phyloP scores from a whole-genome alignment of 2,329 filamentous ascomycete species.

The Arthroderma uncinatum region DNA sequence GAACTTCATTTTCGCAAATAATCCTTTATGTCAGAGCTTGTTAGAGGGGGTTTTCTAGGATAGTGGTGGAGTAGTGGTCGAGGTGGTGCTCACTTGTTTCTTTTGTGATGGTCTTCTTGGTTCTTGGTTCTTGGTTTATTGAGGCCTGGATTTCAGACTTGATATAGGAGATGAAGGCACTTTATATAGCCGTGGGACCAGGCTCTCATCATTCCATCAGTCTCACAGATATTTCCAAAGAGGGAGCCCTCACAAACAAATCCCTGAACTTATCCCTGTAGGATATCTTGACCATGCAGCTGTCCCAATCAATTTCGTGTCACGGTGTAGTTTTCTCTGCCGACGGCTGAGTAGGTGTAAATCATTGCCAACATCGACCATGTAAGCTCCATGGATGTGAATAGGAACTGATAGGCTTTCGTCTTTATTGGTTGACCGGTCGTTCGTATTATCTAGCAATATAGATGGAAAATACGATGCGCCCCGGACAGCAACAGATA shows the following conservation, averaged over 20 bases:
- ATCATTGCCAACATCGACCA: not conserved
- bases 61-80: not conserved
- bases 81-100: not conserved
- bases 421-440: not conserved
- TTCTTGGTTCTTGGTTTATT: no score
- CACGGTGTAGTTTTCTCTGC: not conserved
- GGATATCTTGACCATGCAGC: not conserved
- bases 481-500: not conserved
- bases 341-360: not conserved
- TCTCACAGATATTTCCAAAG: not conserved
- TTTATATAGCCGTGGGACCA: not conserved
- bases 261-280: not conserved
- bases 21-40: not conserved
- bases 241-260: not conserved
- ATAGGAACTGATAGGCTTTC: not conserved
- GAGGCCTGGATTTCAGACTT: not conserved
- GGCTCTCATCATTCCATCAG: not conserved
- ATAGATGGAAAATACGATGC: not conserved
- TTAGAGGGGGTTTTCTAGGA: not conserved
- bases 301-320: not conserved
- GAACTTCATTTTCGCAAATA: constrained; percentile 2
- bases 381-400: not conserved
- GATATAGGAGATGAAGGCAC: not conserved
- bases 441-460: not conserved
- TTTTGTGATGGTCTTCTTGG: not conserved